These are phyloP conservation scores for Vanilla planifolia DNA, from an alignment of 106 monocot genomes.

Conservation along the genomic window DNA sequence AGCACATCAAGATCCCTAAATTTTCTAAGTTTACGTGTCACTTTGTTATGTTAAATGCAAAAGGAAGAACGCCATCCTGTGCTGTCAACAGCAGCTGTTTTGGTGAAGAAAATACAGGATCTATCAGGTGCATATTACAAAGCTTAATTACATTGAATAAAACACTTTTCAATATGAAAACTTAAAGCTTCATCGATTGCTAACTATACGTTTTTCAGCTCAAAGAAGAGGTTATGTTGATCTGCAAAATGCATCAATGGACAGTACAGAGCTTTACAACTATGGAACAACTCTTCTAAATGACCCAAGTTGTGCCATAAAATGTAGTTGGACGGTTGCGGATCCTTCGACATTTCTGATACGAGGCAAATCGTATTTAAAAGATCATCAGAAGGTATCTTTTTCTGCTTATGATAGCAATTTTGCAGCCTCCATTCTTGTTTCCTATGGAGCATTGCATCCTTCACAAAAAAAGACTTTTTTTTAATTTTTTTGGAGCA, in stretches of 20 bases:
- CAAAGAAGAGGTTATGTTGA: slow-evolving; percentile 73
- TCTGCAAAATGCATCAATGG: slow-evolving; percentile 35
- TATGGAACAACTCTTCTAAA: slow-evolving; percentile 85
- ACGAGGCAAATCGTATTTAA: slow-evolving; percentile 77
- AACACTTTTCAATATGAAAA: not conserved
- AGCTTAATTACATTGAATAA: not conserved
- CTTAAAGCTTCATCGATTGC: not conserved
- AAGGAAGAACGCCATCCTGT: slow-evolving; percentile 54
- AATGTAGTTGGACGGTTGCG: slow-evolving; percentile 74
- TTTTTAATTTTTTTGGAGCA: too few relatives aligned
- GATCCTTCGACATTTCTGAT: slow-evolving; percentile 90
- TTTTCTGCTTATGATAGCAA: not conserved
- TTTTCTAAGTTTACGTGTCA: not conserved
- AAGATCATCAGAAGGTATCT: slow-evolving; percentile 78
- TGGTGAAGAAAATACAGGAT: slow-evolving; percentile 65
- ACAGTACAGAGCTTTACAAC: slow-evolving; percentile 27
- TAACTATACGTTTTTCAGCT: slow-evolving; percentile 26
- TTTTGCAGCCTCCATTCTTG: too few relatives aligned
- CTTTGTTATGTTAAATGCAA: not conserved
- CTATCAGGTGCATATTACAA: slow-evolving; percentile 50
- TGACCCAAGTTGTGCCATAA: slow-evolving; percentile 43
- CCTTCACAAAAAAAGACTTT: too few relatives aligned
- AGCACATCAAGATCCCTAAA: too few relatives aligned
- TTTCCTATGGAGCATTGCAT: too few relatives aligned
- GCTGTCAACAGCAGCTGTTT: slow-evolving; percentile 55